Evolutionary conservation across 2,329 filamentous ascomycete species (phyloP), one percentile per base, ranked within the genome.

Genomic region (Colletotrichum incanum): DNA sequence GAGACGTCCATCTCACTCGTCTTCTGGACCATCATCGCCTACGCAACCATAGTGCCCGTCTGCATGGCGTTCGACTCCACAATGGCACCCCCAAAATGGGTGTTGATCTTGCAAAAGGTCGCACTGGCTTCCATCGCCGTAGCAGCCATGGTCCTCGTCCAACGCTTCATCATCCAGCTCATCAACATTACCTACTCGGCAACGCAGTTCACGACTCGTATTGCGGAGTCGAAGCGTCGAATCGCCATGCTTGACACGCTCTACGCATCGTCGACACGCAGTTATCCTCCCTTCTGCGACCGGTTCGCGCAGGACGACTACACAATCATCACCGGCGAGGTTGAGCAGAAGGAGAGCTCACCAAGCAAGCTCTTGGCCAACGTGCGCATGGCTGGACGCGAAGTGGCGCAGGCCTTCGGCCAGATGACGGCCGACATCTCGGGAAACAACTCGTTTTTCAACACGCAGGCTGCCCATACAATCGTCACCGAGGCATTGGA

Each of bases 171-270:
- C 47, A 71, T 67, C 12, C 67, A 60, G 41, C 52, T 54, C 41
- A 69, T 69, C 59, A 69, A 71, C 41, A 45, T 71, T 28, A 65
- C 61, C 20, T 65, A 71, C 43, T 65, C 67, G 6, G 61, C 49
- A 37, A 71, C 37, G 34, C 61, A 67, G 28, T 45, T 65, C 67
- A 66, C 31, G n/a, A 55, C 23, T 4, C 61, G 67, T n/a, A 71
- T 60, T 3, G 5, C 18, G 9, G 56, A 71, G n/a, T 66, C 55
- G 23, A 69, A 69, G 37, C 49, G 66, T 49, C 49, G 43, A 20
- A 31, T 69, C 5, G 23, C 59, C 6, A 64, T 69, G 66, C 66
- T 65, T 1, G 28, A 69, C 23, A 37, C 41, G 7, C 66, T 69
- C 16, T 64, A 58, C 28, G 31, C 28, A 28, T 60, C 54, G 49